Evolutionary conservation across 495 filamentous ascomycete species (phyloP).

Genomic region (Cladorrhinum samala): DNA sequence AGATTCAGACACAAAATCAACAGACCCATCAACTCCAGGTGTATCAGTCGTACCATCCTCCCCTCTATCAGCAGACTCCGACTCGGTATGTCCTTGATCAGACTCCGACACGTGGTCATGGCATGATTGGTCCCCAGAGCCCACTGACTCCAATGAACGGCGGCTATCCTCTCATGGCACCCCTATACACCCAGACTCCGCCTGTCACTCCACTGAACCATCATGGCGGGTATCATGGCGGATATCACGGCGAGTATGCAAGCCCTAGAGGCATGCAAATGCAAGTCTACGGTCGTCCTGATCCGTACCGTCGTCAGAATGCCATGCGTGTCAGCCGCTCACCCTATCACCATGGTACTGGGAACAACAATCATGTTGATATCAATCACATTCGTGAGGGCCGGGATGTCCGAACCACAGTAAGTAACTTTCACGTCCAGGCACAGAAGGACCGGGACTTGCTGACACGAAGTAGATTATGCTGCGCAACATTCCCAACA

Average conservation of each 20-base stretch:
- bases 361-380: constrained; percentile 63
- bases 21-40: too few species aligned
- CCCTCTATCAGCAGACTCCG: constrained; percentile 23
- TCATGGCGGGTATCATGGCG: constrained; percentile 14
- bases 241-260: constrained; percentile 19
- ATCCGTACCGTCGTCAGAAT: constrained; percentile 33
- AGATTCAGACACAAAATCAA: too few species aligned
- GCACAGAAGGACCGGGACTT: background rate
- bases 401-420: constrained; percentile 67
- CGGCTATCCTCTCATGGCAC: constrained; percentile 18
- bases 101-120: constrained; percentile 26
- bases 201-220: constrained; percentile 30
- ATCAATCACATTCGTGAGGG: constrained; percentile 58
- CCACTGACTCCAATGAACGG: constrained; percentile 22
- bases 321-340: constrained; percentile 34
- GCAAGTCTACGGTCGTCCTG: constrained; percentile 24
- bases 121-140: constrained; percentile 7
- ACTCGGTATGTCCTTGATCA: constrained; percentile 32
- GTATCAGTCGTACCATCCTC: constrained; percentile 35
- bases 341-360: constrained; percentile 35
- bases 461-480: constrained; percentile 62
- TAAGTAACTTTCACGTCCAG: constrained; percentile 32
- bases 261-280: constrained; percentile 27
- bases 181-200: constrained; percentile 24
- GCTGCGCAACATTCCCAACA: constrained; percentile 93